Base-by-base conservation (phyloP, 306 rosid genomes). In the Vigna mungo region DNA sequence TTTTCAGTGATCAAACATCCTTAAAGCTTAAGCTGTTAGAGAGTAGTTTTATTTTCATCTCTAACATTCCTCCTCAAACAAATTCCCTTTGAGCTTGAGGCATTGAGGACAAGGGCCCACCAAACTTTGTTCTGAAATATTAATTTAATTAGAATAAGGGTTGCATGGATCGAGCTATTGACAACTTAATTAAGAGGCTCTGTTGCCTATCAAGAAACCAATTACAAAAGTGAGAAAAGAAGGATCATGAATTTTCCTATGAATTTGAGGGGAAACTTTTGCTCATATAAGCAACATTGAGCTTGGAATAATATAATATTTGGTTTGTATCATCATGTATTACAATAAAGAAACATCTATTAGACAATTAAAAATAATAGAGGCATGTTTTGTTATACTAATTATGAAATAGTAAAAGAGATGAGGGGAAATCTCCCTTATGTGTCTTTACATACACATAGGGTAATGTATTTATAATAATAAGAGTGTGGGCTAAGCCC, bases 1-100 rank as follows among this genome's bases (percentile, higher is more conserved):
- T 68, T 49, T 49, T 21, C 44, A 11, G 41, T 81, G 53, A 68
- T 68, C 64, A 36, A 67, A 65, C 66, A 67, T 74, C 23, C 37
- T 51, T 68, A 69, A 54, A 58, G 51, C 73, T 39, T 68, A 65
- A 37, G 44, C 84, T 47, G 23, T 80, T 55, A 46, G 27, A 53
- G 18, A 66, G 47, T 39, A 13, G 61, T 47, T 80, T 43, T 32
- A 17, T 80, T 66, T 66, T 56, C 18, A 20, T 74, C 75, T 74
- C 55, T 66, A 20, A 17, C 62, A 55, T 55, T 68, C 55, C 49
- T 25, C 46, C 74, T 71, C 7, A 5, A 14, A 27, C 11, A 17
- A 39, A 62, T 61, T 21, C 23, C 44, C 66, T 49, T n/a, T 61
- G 73, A 27, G 56, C 78, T 51, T 37, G 55, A 61, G 52, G 13